These are phyloP conservation scores for Talaromyces albobiverticillius DNA, from an alignment of 2,329 filamentous ascomycete genomes.

Conservation along the genomic window DNA sequence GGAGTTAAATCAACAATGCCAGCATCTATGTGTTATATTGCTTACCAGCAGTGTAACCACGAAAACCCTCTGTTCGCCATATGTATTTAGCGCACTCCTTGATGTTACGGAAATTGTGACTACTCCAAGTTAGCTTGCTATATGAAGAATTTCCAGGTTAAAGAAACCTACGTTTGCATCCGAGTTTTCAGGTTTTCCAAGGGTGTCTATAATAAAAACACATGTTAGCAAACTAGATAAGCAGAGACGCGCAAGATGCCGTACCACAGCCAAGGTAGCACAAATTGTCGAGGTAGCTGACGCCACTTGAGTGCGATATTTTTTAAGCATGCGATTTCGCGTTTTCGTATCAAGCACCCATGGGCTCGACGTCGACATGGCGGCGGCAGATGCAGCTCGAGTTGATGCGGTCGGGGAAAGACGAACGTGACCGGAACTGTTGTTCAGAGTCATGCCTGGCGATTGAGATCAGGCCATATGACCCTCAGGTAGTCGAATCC, in stretches of 20 bases:
- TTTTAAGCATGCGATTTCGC: constrained; percentile 43
- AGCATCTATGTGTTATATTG: not conserved
- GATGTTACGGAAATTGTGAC: constrained; percentile 45
- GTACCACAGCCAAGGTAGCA: constrained; percentile 45
- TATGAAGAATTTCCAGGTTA: not conserved
- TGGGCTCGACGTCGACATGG: constrained; percentile 29
- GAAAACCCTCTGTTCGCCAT: constrained; percentile 46
- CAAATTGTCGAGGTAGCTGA: constrained; percentile 44
- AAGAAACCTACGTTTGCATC: constrained; percentile 45
- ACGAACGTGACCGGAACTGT: constrained; percentile 40
- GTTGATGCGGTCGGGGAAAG: constrained; percentile 32
- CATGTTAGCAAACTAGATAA: constrained; percentile 13
- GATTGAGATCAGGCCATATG: constrained; percentile 16
- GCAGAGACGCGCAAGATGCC: constrained; percentile 17
- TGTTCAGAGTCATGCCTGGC: constrained; percentile 37
- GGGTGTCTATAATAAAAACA: constrained; percentile 35
- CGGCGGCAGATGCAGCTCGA: constrained; percentile 30
- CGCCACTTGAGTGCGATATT: constrained; percentile 46
- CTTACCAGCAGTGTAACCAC: constrained; percentile 47
- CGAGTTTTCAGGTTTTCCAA: constrained; percentile 49
- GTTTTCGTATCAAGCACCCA: constrained; percentile 39
- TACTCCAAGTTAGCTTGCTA: constrained; percentile 20
- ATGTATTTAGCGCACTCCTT: constrained; percentile 43
- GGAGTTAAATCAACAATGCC: not conserved
- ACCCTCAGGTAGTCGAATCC: not conserved